Percentiles rank a stretch among this genome's conserved stretches.
These are phyloP conservation scores for Colletotrichum musae DNA, from an alignment of 2,329 filamentous ascomycete genomes.

Conservation along the genomic window DNA sequence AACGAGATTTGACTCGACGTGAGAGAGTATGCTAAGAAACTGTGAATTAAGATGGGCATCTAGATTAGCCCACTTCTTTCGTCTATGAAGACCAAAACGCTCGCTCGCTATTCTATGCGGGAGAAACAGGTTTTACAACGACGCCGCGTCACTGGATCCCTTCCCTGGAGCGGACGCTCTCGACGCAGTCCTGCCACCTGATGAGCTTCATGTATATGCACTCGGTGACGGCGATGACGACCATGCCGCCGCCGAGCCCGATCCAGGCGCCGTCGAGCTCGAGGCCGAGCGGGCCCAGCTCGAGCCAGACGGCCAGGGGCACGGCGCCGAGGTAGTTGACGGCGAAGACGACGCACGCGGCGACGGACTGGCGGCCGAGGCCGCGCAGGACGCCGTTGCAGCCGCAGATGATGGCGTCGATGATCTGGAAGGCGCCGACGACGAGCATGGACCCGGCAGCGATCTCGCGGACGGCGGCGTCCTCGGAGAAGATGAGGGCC, in stretches of 20 bases:
- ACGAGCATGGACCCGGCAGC: slow-evolving; percentile 50
- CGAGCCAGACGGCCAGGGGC: slow-evolving; percentile 56
- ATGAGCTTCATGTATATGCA: slow-evolving; percentile 50
- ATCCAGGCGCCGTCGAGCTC: slow-evolving; percentile 54
- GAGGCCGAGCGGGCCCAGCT: slow-evolving; percentile 50
- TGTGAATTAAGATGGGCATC: too few species aligned
- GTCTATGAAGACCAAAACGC: slow-evolving; percentile 2
- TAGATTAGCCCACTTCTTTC: background rate
- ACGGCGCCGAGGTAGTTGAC: slow-evolving; percentile 57
- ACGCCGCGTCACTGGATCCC: slow-evolving; percentile 20
- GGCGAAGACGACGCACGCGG: slow-evolving; percentile 53
- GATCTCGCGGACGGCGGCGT: slow-evolving; percentile 48
- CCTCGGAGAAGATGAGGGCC: slow-evolving; percentile 51
- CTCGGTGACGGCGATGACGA: slow-evolving; percentile 50
- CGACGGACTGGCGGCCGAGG: slow-evolving; percentile 55
- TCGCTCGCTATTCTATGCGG: slow-evolving; percentile 7
- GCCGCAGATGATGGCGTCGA: slow-evolving; percentile 53
- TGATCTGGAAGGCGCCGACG: slow-evolving; percentile 52
- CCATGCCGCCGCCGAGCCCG: slow-evolving; percentile 52
- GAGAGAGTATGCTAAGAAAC: too few species aligned
- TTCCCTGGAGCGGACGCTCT: slow-evolving; percentile 48
- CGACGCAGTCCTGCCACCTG: slow-evolving; percentile 50
- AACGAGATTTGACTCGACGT: too few species aligned
- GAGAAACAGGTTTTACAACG: background rate
- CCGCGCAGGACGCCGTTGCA: slow-evolving; percentile 57